Conservation (phyloP, 2,329 filamentous ascomycete species). For the Trichophyton verrucosum region DNA sequence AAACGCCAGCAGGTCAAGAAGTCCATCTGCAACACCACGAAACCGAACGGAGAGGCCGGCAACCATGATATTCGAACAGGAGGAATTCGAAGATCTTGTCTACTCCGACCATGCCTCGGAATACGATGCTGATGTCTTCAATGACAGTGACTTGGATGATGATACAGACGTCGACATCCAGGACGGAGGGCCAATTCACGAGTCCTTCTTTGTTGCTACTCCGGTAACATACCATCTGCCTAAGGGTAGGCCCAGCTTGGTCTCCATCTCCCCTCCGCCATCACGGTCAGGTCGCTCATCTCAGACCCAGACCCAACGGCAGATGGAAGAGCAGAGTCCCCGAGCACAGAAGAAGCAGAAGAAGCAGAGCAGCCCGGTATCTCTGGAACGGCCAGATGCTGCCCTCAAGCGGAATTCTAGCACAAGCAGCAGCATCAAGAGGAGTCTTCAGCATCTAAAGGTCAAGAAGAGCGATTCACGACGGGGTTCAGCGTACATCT, state of each 20-base stretch:
- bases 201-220: slow-evolving; percentile 13
- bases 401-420: not conserved
- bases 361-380: not conserved
- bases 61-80: slow-evolving; percentile 6
- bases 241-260: slow-evolving; percentile 11
- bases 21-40: not conserved
- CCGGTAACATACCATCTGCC: slow-evolving; percentile 13
- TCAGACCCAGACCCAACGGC: not conserved
- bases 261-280: slow-evolving; percentile 11
- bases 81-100: slow-evolving; percentile 9
- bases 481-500: slow-evolving; percentile 8
- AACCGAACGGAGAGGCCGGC: not conserved
- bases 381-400: not conserved
- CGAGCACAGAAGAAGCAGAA: slow-evolving; percentile 8
- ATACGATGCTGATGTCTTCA: slow-evolving; percentile 8
- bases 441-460: slow-evolving; percentile 7
- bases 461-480: slow-evolving; percentile 6
- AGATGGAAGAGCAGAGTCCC: not conserved
- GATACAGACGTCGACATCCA: not conserved
- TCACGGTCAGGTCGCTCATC: not conserved
- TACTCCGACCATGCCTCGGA: slow-evolving; percentile 12
- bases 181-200: slow-evolving; percentile 2
- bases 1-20: slow-evolving; percentile 1
- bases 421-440: slow-evolving; percentile 6
- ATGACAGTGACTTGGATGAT: not conserved